Evolutionary conservation across 2,329 filamentous ascomycete genomes (phyloP), one percentile per base, ranked within the genome.

Genomic region (Fusarium buxicola): DNA sequence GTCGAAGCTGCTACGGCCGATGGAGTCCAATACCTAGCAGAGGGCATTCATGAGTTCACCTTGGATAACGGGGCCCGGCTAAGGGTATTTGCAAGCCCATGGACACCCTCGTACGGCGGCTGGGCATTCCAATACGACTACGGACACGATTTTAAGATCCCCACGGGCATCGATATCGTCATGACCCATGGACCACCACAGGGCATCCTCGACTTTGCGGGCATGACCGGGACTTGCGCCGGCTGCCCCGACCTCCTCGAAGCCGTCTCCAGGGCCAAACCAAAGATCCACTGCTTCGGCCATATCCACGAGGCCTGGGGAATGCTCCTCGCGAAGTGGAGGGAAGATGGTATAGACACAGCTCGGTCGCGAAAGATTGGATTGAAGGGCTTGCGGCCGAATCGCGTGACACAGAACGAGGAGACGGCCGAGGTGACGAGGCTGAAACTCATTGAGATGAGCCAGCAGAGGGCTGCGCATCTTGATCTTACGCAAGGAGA

Each of bases 301-400:
- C 85, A 87, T 58, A 82, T 86, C n/a, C 85, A 87, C 66, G 82
- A 86, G 63, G 80, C 77, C 0, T 89, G 85, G 84, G 87, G 87
- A 3, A 81, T 78, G 0, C 82, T 81, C 48, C 57, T 84, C 3
- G 79, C 86, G 0, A 74, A 75, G 2, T 90, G 86, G 87, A 74
- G 70, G 11, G 54, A 43, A 9, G 47, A 46, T 30, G n/a, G 74
- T 44, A 79, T 84, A 44, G 78, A 85, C 56, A 75, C 79, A 32
- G 73, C 70, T 2, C 66, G 55, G 2, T 83, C 81, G 1, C 36
- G 50, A 2, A 32, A 75, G 1, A 60, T 84, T 4, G 73, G 76
- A 27, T 66, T 82, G 5, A 54, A 68, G 21, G 71, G 64, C 4
- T 60, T 75, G 18, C 65, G 53, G 34, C 57, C 60, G 11, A 60